Evolutionary conservation across 140 eudicot species (phyloP).

Genomic region (Anethum foeniculum): DNA sequence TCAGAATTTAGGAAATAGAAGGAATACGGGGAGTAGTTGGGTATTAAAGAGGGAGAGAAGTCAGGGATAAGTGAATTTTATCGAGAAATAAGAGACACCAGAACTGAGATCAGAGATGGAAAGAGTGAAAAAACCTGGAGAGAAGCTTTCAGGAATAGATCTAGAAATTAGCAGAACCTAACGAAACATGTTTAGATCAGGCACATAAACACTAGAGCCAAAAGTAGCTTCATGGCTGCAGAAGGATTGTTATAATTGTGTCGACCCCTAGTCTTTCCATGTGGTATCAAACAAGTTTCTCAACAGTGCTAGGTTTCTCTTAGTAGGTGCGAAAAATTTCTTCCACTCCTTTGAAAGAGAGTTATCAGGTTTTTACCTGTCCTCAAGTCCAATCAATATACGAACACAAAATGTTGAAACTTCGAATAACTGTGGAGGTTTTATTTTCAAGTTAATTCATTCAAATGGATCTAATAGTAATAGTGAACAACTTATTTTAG

Average conservation of each 20-base stretch:
- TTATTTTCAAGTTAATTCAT: background rate
- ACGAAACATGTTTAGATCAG: background rate
- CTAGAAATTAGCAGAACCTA: background rate
- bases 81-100: background rate
- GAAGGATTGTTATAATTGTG: background rate
- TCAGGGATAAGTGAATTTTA: background rate
- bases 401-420: background rate
- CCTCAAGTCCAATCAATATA: background rate
- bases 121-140: background rate
- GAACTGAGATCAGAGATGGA: background rate
- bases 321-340: background rate
- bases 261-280: background rate
- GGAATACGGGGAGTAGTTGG: background rate
- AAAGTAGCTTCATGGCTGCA: background rate
- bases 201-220: background rate
- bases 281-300: background rate
- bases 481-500: background rate
- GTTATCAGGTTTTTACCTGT: background rate
- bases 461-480: background rate
- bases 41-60: background rate
- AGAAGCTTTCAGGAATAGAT: background rate
- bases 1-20: background rate
- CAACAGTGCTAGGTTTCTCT: background rate
- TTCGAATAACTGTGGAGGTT: background rate
- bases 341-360: background rate